phyloP scores from a whole-genome alignment of 2,329 filamentous ascomycete species.

The Sordariomycetes sp. region DNA sequence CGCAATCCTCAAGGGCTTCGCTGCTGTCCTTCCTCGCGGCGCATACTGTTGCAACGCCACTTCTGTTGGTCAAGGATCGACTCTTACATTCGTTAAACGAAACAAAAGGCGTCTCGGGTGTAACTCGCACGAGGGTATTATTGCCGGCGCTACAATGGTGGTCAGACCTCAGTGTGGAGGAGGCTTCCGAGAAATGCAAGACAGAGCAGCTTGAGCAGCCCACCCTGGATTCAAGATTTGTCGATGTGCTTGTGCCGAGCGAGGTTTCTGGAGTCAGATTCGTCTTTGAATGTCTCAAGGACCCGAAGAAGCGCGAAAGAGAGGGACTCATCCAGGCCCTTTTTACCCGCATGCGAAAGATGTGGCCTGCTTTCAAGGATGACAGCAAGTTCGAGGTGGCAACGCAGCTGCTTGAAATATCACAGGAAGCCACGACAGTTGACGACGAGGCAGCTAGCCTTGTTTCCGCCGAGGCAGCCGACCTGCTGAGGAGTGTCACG shows the following conservation, averaged over 20 bases:
- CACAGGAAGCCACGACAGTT: slow-evolving; percentile 31
- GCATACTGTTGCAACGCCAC: slow-evolving; percentile 61
- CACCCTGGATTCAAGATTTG: slow-evolving; percentile 32
- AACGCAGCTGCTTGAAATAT: slow-evolving; percentile 52
- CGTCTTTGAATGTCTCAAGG: slow-evolving; percentile 37
- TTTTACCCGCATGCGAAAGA: slow-evolving; percentile 58
- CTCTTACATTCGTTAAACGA: slow-evolving; percentile 66
- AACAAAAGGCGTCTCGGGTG: slow-evolving; percentile 61
- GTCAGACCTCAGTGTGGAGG: slow-evolving; percentile 43
- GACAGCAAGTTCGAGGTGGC: slow-evolving; percentile 51
- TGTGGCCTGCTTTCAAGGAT: slow-evolving; percentile 66
- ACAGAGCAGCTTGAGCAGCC: slow-evolving; percentile 31
- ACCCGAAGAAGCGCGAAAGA: slow-evolving; percentile 25
- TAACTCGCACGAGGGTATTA: slow-evolving; percentile 64
- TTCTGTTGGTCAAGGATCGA: slow-evolving; percentile 58
- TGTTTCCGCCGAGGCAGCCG: slow-evolving; percentile 52
- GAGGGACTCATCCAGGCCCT: slow-evolving; percentile 50
- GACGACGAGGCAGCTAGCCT: slow-evolving; percentile 21
- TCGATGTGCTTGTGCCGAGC: slow-evolving; percentile 44
- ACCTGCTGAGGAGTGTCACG: slow-evolving; percentile 64
- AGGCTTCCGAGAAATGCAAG: slow-evolving; percentile 34
- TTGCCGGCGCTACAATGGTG: slow-evolving; percentile 66
- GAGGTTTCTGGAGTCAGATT: slow-evolving; percentile 41
- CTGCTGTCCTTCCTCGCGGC: slow-evolving; percentile 65
- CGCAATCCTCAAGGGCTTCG: slow-evolving; percentile 52